These are phyloP conservation scores for Basipetospora chlamydospora DNA, from an alignment of 2,329 filamentous ascomycete species.

Conservation along the genomic window DNA sequence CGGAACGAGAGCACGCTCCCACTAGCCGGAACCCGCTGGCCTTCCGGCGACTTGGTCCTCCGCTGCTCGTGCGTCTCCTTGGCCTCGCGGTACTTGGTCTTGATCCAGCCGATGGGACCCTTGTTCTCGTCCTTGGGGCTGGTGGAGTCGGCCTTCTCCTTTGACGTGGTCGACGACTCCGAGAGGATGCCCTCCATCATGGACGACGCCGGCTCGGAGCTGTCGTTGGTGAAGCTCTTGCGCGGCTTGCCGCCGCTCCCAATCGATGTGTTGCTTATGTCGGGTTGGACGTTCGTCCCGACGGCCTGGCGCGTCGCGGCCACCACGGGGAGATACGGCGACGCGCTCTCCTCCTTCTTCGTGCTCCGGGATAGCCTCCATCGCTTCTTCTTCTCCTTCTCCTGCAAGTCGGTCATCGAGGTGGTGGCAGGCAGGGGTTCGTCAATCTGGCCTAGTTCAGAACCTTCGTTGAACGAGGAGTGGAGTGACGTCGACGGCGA, in stretches of 20 bases:
- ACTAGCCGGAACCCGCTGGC: constrained; percentile 6
- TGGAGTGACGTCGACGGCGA: constrained; percentile 68
- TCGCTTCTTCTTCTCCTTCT: constrained; percentile 56
- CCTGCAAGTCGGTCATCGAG: constrained; percentile 27
- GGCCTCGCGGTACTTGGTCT: constrained; percentile 43
- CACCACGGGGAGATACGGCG: constrained; percentile 22
- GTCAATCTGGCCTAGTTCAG: constrained; percentile 62
- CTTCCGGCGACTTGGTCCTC: constrained; percentile 37
- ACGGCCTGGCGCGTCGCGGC: constrained; percentile 30
- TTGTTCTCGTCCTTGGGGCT: constrained; percentile 31
- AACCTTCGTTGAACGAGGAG: constrained; percentile 67
- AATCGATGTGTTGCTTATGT: constrained; percentile 53
- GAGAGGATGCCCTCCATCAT: constrained; percentile 23
- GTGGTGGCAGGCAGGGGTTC: constrained; percentile 28
- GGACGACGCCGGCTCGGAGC: constrained; percentile 27
- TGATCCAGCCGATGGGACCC: constrained; percentile 43
- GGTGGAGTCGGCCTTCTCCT: constrained; percentile 14
- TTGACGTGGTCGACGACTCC: constrained; percentile 18
- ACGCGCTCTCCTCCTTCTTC: constrained; percentile 38
- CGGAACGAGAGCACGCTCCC: constrained; percentile 19
- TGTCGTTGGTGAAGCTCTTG: constrained; percentile 37
- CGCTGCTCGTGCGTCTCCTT: constrained; percentile 41
- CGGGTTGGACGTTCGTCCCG: constrained; percentile 49
- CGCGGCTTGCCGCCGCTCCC: constrained; percentile 41
- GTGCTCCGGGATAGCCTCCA: constrained; percentile 55